Percentiles rank a stretch among this genome's conserved stretches.
phyloP scores from a whole-genome alignment of 202 grass and related monocot genomes.

The Carex arenaria region DNA sequence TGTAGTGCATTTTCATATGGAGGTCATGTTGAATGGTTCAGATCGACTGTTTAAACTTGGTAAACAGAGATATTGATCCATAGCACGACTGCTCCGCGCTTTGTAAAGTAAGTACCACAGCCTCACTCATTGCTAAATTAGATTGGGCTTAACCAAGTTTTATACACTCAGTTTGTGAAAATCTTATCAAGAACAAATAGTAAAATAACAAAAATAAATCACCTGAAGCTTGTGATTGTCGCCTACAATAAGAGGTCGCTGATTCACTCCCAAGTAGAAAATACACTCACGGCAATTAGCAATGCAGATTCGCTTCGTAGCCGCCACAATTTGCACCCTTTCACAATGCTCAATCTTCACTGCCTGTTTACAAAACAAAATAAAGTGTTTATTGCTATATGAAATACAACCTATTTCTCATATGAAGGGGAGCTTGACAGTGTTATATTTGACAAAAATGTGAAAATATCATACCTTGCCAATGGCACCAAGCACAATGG shows the following conservation, averaged over 20 bases:
- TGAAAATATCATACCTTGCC: conserved; percentile 67
- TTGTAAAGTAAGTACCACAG: too few species aligned
- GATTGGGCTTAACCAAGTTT: background rate
- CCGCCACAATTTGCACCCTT: conserved; percentile 90
- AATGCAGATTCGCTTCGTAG: conserved; percentile 84
- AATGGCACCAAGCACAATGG: conserved; percentile 83
- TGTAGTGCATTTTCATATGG: too few species aligned
- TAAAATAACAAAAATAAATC: conserved; percentile 24
- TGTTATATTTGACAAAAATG: background rate
- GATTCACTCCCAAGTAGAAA: conserved; percentile 91
- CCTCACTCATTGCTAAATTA: background rate
- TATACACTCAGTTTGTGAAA: background rate
- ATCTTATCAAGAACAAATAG: conserved; percentile 20
- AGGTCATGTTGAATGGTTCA: too few species aligned
- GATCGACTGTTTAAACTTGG: too few species aligned
- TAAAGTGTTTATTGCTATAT: background rate
- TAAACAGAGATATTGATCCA: too few species aligned
- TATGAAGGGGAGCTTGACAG: conserved; percentile 5
- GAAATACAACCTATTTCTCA: conserved; percentile 3
- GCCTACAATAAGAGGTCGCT: conserved; percentile 75
- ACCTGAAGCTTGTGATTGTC: conserved; percentile 99
- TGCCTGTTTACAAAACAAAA: conserved; percentile 42
- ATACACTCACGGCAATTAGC: conserved; percentile 92
- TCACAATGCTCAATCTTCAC: conserved; percentile 97
- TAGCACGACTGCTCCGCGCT: too few species aligned